A percentile compares a stretch with the other conserved stretches of the same genome.
Conservation (phyloP, 768 basidiomycete species). For the Termitomyces sp. region DNA sequence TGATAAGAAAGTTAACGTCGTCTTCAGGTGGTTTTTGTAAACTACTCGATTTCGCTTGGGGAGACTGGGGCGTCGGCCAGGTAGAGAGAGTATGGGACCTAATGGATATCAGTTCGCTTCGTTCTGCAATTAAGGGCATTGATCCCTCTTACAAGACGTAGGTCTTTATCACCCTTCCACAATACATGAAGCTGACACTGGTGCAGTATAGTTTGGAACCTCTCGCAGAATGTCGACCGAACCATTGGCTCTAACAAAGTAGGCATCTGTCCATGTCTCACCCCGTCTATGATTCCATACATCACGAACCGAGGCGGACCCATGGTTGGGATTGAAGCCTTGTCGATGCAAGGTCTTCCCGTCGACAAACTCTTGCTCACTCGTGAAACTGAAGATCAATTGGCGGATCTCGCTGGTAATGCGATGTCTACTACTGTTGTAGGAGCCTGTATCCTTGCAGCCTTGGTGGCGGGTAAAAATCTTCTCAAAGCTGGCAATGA, state of each 20-base stretch:
- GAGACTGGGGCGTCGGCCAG: constrained; percentile 89
- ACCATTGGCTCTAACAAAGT: constrained; percentile 76
- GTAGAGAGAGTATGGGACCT: constrained; percentile 95
- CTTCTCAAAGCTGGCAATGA: constrained; percentile 69
- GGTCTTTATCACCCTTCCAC: constrained; percentile 24
- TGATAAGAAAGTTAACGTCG: neutral
- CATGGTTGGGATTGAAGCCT: constrained; percentile 89
- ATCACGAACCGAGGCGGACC: constrained; percentile 95
- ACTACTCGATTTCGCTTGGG: constrained; percentile 87
- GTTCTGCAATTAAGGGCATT: constrained; percentile 74
- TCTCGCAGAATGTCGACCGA: constrained; percentile 95
- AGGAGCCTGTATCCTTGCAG: constrained; percentile 83
- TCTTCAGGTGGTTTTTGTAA: constrained; percentile 73
- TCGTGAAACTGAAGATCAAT: constrained; percentile 88
- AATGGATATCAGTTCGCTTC: constrained; percentile 87
- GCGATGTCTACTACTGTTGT: constrained; percentile 98
- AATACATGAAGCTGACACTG: constrained; percentile 5
- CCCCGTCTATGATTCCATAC: constrained; percentile 95
- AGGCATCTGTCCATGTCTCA: constrained; percentile 90
- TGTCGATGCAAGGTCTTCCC: constrained; percentile 93
- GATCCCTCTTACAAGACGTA: constrained; percentile 91
- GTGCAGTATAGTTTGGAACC: constrained; percentile 85
- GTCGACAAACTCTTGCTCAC: constrained; percentile 90
- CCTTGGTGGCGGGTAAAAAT: constrained; percentile 63
- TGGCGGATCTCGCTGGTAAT: constrained; percentile 93